These are phyloP conservation scores for Haematococcus lacustris DNA, from an alignment of 139 green algal genomes.

Conservation along the genomic window DNA sequence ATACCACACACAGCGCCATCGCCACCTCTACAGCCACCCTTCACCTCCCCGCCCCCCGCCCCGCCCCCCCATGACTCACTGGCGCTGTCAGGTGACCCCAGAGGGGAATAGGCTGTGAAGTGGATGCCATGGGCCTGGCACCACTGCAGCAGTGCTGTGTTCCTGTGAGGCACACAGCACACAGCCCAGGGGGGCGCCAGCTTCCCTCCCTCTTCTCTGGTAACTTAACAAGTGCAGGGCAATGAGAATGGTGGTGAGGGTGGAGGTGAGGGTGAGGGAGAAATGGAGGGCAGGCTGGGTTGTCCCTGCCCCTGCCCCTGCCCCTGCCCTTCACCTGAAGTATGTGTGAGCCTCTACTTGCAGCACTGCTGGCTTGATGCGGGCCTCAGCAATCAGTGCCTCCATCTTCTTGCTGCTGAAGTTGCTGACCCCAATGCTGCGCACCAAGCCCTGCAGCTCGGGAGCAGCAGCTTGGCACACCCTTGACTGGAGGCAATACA, in stretches of 20 bases:
- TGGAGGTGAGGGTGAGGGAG: background rate
- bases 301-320: background rate
- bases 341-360: conserved; percentile 15
- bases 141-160: too few relatives aligned
- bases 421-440: conserved; percentile 77
- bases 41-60: too few relatives aligned
- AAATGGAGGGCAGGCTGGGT: background rate
- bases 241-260: background rate
- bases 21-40: too few relatives aligned
- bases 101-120: too few relatives aligned
- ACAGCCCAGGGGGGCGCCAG: background rate
- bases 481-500: too few relatives aligned
- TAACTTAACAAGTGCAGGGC: too few relatives aligned
- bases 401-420: conserved; percentile 64
- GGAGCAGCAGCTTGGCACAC: too few relatives aligned
- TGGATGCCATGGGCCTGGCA: too few relatives aligned
- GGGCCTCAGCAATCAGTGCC: conserved; percentile 40
- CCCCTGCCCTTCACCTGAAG: background rate
- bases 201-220: too few relatives aligned
- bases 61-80: too few relatives aligned
- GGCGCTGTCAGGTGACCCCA: too few relatives aligned
- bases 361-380: conserved; percentile 54
- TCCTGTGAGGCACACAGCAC: too few relatives aligned
- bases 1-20: background rate
- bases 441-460: conserved; percentile 46